These are phyloP conservation scores for Fusarium oligoseptatum DNA, from an alignment of 2,329 filamentous ascomycete species.

Conservation along the genomic window DNA sequence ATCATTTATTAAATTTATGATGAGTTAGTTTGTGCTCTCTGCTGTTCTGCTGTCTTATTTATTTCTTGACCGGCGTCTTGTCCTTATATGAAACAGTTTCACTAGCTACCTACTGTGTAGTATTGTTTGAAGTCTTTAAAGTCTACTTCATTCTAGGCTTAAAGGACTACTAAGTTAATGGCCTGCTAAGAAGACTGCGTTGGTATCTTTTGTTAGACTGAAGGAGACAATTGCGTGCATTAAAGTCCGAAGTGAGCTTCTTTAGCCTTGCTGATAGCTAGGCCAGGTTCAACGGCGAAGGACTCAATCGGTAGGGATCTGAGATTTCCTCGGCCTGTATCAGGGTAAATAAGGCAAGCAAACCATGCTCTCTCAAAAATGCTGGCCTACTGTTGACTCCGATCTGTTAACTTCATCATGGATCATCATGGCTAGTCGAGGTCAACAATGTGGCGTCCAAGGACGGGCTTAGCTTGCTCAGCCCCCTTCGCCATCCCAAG, in stretches of 20 bases:
- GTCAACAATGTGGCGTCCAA: not conserved
- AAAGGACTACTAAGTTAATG: not conserved
- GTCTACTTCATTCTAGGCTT: not conserved
- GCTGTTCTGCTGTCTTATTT: too few relatives aligned
- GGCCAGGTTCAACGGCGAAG: not conserved
- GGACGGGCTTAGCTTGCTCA: not conserved
- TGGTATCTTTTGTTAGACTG: not conserved
- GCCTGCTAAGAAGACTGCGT: not conserved
- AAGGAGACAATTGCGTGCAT: not conserved
- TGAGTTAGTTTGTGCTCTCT: too few relatives aligned
- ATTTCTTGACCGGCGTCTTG: too few relatives aligned
- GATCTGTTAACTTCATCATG: not conserved
- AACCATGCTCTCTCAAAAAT: not conserved
- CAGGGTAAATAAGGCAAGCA: not conserved
- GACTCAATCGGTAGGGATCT: too few relatives aligned
- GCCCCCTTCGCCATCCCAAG: not conserved
- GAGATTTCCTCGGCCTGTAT: not conserved
- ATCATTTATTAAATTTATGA: too few relatives aligned
- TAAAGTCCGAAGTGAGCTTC: not conserved
- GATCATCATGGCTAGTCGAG: not conserved
- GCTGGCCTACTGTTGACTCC: not conserved
- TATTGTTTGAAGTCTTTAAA: not conserved
- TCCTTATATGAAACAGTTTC: not conserved
- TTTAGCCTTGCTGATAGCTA: not conserved
- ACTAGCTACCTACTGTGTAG: not conserved